A percentile compares a stretch with the other conserved stretches of the same genome.
Evolutionary conservation across 805 yeast genomes (phyloP).

Genomic region (Saccharomycopsis fermentans): DNA sequence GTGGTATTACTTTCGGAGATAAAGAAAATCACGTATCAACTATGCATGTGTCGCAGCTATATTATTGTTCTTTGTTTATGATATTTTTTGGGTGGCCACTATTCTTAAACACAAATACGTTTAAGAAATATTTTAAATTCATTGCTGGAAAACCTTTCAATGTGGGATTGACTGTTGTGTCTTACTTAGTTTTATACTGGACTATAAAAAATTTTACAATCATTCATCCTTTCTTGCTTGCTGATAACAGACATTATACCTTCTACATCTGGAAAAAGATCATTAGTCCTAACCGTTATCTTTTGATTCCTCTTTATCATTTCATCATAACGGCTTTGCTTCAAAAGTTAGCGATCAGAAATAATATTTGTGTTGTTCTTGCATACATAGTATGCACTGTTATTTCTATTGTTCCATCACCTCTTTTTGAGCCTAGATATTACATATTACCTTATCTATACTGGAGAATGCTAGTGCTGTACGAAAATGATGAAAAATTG

Average conservation of each 20-base stretch:
- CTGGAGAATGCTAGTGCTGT: conserved; percentile 49
- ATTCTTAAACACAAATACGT: conserved; percentile 43
- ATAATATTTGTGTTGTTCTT: conserved; percentile 28
- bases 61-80: conserved; percentile 64
- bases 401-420: conserved; percentile 73
- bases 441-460: conserved; percentile 72
- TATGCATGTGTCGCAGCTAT: conserved; percentile 68
- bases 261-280: conserved; percentile 74
- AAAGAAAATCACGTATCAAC: conserved; percentile 70
- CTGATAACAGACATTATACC: conserved; percentile 91
- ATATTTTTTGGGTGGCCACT: conserved; percentile 61
- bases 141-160: conserved; percentile 22
- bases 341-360: conserved; percentile 1
- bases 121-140: conserved; percentile 32
- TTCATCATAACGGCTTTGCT: conserved; percentile 30
- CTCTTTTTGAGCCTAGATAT: conserved; percentile 89
- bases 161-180: conserved; percentile 9
- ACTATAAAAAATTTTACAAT: conserved; percentile 56
- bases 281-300: conserved; percentile 38
- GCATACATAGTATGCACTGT: conserved; percentile 43
- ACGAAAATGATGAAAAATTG: conserved; percentile 22
- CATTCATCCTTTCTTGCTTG: conserved; percentile 81
- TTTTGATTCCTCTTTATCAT: conserved; percentile 63
- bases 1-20: conserved; percentile 88
- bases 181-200: conserved; percentile 29